Percentiles rank a stretch among this genome's conserved stretches.
These are phyloP conservation scores for carrot (Daucus carota) DNA, from an alignment of 129 eudicot genomes.

Conservation along the genomic window DH1_v3.0 NC_030384.2:24372501-24373000, in stretches of 20 bases:
- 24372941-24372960: not conserved
- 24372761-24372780: not conserved
- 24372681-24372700: not conserved
- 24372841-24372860: slow-evolving; percentile 51
- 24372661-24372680: not conserved
- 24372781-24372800: not conserved
- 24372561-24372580: slow-evolving; percentile 59
- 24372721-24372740: not conserved
- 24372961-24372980: not conserved
- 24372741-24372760: not conserved
- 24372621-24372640: not conserved
- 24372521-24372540: slow-evolving; percentile 59
- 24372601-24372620: slow-evolving; percentile 50
- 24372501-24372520: not conserved
- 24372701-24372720: not conserved
- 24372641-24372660: not conserved
- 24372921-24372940: not conserved
- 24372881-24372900: not conserved
- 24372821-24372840: slow-evolving; percentile 65
- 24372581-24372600: slow-evolving; percentile 76
- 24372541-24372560: slow-evolving; percentile 92
- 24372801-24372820: slow-evolving; percentile 27
- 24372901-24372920: not conserved
- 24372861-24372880: slow-evolving; percentile 12
- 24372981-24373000: slow-evolving; percentile 4